Evolutionary conservation across 192 early-diverging fungal species (phyloP).

Genomic region (Jimgerdemannia lactiflua): DNA sequence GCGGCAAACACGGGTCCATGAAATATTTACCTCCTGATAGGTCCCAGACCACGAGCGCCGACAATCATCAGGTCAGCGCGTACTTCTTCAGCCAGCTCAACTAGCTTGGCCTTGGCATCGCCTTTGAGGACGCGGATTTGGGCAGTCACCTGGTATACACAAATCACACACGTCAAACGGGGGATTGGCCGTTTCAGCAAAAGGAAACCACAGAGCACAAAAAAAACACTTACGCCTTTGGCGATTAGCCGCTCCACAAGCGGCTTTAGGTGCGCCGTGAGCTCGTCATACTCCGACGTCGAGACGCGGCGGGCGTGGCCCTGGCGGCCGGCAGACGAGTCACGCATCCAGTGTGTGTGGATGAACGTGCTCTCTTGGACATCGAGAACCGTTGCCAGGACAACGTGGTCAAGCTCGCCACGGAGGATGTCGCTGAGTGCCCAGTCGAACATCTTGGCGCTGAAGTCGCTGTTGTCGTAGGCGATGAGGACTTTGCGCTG

Average conservation of each 20-base stretch:
- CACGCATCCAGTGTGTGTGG: neutral
- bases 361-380: conserved; percentile 9
- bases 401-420: conserved; percentile 7
- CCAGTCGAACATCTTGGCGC: conserved; percentile 18
- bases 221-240: conserved; percentile 5
- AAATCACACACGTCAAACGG: neutral
- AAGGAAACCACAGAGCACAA: too few species aligned
- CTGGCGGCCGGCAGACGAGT: neutral
- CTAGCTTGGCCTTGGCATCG: conserved; percentile 13
- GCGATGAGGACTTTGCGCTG: conserved; percentile 12
- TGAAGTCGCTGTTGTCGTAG: conserved; percentile 11
- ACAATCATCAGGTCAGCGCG: conserved; percentile 13
- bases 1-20: neutral
- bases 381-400: conserved; percentile 15
- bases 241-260: conserved; percentile 9
- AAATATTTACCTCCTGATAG: neutral
- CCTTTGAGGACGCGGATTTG: conserved; percentile 15
- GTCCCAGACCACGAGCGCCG: conserved; percentile 8
- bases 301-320: conserved; percentile 9
- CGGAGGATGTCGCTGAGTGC: conserved; percentile 6
- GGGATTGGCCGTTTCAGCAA: neutral
- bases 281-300: conserved; percentile 8
- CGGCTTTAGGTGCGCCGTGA: conserved; percentile 9
- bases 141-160: conserved; percentile 7
- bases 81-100: conserved; percentile 7